A percentile compares a stretch with the other conserved stretches of the same genome.
Evolutionary conservation across 2,329 filamentous ascomycete genomes (phyloP).

Genomic region (Chrysoporthe deuterocubensis): DNA sequence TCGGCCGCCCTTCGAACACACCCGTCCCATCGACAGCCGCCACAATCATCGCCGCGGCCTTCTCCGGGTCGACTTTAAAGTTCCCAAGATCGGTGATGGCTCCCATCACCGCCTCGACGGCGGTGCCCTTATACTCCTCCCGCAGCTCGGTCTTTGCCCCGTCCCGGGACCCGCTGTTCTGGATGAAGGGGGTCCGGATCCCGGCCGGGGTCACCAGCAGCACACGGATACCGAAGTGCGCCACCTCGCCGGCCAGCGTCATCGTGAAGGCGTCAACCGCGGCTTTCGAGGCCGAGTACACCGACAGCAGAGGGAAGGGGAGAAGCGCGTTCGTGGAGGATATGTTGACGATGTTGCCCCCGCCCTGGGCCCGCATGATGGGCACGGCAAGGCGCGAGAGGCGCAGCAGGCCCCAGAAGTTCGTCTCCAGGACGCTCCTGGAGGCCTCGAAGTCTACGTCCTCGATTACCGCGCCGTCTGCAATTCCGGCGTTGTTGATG

Average conservation of each 20-base stretch:
- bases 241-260: slow-evolving; percentile 15
- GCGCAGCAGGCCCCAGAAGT: slow-evolving; percentile 22
- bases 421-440: slow-evolving; percentile 22
- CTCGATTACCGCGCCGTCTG: slow-evolving; percentile 6
- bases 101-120: slow-evolving; percentile 5
- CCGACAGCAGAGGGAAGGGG: neutral
- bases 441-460: neutral
- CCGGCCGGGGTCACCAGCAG: slow-evolving; percentile 16
- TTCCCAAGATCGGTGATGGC: neutral
- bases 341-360: slow-evolving; percentile 24
- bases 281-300: slow-evolving; percentile 20
- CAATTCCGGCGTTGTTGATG: slow-evolving; percentile 34
- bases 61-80: slow-evolving; percentile 16
- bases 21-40: slow-evolving; percentile 24
- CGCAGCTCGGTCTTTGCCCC: neutral
- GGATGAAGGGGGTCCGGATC: slow-evolving; percentile 20
- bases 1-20: slow-evolving; percentile 7
- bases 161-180: neutral
- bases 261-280: slow-evolving; percentile 23
- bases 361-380: slow-evolving; percentile 21
- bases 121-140: slow-evolving; percentile 12
- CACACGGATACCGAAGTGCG: slow-evolving; percentile 19
- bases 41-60: slow-evolving; percentile 11
- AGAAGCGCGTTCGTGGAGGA: slow-evolving; percentile 1
- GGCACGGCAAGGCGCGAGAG: slow-evolving; percentile 16